Evolutionary conservation across 2,329 filamentous ascomycete species (phyloP).

Genomic region (Penicillium sp.): DNA sequence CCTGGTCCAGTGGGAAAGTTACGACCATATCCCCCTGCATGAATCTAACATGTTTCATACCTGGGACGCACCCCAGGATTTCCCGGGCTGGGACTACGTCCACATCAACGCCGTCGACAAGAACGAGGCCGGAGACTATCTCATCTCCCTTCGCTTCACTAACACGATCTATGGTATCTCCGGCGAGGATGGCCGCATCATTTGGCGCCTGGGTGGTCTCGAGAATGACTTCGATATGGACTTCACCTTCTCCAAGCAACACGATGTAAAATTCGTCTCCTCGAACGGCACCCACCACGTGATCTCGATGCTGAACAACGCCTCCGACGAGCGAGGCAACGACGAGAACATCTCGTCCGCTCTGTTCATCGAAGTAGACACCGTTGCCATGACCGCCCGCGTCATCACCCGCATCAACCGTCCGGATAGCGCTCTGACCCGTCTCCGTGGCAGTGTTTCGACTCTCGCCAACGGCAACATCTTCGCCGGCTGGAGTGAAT

Average conservation of each 20-base stretch:
- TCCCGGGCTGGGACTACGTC: slow-evolving; percentile 35
- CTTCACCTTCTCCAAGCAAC: slow-evolving; percentile 39
- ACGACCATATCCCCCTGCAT: slow-evolving; percentile 31
- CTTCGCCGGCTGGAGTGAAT: slow-evolving; percentile 39
- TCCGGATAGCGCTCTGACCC: slow-evolving; percentile 35
- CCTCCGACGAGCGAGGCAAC: slow-evolving; percentile 29
- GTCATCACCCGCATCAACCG: slow-evolving; percentile 32
- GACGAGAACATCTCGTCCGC: slow-evolving; percentile 31
- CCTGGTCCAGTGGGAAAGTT: slow-evolving; percentile 38
- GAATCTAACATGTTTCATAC: slow-evolving; percentile 31
- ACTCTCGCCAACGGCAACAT: slow-evolving; percentile 37
- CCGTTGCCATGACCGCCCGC: slow-evolving; percentile 28
- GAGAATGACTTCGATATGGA: slow-evolving; percentile 32
- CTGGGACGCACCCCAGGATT: slow-evolving; percentile 6
- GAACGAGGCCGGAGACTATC: slow-evolving; percentile 39
- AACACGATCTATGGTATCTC: slow-evolving; percentile 42
- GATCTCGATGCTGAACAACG: slow-evolving; percentile 38
- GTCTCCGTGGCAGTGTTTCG: slow-evolving; percentile 38
- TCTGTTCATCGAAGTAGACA: slow-evolving; percentile 35
- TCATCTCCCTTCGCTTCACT: slow-evolving; percentile 41
- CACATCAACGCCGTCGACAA: slow-evolving; percentile 45
- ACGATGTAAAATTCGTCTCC: slow-evolving; percentile 37
- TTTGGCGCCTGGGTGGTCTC: slow-evolving; percentile 42
- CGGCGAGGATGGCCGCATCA: slow-evolving; percentile 34
- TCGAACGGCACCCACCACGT: slow-evolving; percentile 30